Evolutionary conservation across 2,329 filamentous ascomycete species (phyloP), one percentile per base, ranked within the genome.

Genomic region (Fusarium floridanum): DNA sequence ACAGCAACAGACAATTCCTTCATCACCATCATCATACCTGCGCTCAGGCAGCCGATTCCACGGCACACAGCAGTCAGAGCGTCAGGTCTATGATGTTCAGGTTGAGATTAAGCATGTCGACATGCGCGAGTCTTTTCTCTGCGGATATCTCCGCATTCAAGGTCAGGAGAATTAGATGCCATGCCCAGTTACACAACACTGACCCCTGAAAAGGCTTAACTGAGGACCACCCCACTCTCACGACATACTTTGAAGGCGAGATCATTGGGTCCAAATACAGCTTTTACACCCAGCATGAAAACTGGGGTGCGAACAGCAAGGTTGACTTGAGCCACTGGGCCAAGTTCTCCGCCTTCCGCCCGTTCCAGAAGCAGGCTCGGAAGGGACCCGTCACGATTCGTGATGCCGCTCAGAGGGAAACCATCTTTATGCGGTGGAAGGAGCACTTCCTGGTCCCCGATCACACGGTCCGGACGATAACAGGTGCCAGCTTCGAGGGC

Each of bases 351-450:
- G 93, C 95, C 10, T 98, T 97, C 87, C 90, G 93, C 64, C 95
- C 94, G 2, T 91, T 96, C 68, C 83, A 86, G 53, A 91, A 90
- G 78, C 85, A 87, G 67, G 88, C 88, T 37, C 86, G 86, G 55
- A 91, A 88, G 76, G 89, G 90, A 17, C 82, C 90, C 24, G 83
- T 87, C 32, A 76, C 81, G 86, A 86, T 91, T 86, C 85, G 91
- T 86, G 93, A 97, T 77, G 90, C 93, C 76, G 90, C 91, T 57
- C 93, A 97, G 80, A 89, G 91, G 73, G 95, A 98, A 77, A 92
- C 97, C 81, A 92, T 99, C 36, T 99, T 98, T 80, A 99, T 99
- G 97, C 91, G 97, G 70, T 99, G 97, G 97, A 99, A 99, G 84
- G 97, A 99, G 81, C 95, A 97, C 79, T 99, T 99, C 79, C 87